These are phyloP conservation scores for Leccinum glutinopallens DNA, from an alignment of 1,284 basidiomycete genomes.

Conservation along the genomic window DNA sequence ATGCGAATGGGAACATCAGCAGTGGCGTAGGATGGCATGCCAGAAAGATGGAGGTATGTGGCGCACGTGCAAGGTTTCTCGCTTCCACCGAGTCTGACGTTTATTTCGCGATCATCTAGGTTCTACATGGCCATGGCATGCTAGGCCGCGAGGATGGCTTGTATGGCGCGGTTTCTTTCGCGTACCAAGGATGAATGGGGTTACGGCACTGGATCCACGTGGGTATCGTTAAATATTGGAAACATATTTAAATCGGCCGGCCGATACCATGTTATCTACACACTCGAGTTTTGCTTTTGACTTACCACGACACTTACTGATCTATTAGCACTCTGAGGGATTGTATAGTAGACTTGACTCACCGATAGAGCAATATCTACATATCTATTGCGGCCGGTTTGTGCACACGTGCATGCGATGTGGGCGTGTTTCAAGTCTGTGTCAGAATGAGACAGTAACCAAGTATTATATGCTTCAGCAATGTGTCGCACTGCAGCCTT, in stretches of 20 bases:
- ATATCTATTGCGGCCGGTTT: neutral
- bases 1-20: constrained; percentile 86
- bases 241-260: constrained; percentile 2
- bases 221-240: neutral
- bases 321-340: neutral
- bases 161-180: constrained; percentile 92
- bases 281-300: neutral
- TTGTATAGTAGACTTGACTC: neutral
- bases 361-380: neutral
- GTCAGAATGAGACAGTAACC: neutral
- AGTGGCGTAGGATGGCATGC: constrained; percentile 95
- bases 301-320: neutral
- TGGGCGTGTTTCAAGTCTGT: neutral
- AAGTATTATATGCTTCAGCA: neutral
- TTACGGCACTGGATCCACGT: constrained; percentile 47
- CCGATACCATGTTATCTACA: neutral
- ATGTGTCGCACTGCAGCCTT: neutral
- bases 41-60: constrained; percentile 92
- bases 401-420: neutral
- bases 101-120: constrained; percentile 39
- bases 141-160: constrained; percentile 90
- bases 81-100: constrained; percentile 11
- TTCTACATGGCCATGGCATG: constrained; percentile 87
- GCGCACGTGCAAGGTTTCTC: neutral
- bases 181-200: constrained; percentile 74